These are phyloP conservation scores for Conticribra guillardii DNA, from an alignment of 108 stramenopile genomes.

Conservation along the genomic window DNA sequence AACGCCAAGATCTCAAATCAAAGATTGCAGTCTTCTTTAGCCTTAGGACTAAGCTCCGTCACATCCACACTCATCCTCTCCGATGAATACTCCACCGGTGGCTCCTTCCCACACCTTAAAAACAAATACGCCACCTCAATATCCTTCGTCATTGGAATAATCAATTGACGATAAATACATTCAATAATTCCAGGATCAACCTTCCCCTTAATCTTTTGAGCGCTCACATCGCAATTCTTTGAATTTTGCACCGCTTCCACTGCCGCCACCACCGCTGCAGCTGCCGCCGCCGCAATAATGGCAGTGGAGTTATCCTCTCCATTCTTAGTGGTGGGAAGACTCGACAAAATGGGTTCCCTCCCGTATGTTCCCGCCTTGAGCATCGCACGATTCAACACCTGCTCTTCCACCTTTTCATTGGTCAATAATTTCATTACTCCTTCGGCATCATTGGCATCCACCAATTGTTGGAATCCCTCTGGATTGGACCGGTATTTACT, in stretches of 20 bases:
- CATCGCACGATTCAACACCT: slow-evolving; percentile 88
- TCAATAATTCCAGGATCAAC: slow-evolving; percentile 93
- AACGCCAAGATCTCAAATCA: no score
- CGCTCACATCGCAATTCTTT: slow-evolving; percentile 11
- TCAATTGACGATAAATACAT: slow-evolving; percentile 90
- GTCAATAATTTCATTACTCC: slow-evolving; percentile 96
- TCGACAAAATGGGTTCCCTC: slow-evolving; percentile 77
- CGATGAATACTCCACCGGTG: slow-evolving; percentile 75
- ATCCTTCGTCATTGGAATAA: slow-evolving; percentile 98
- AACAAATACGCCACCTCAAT: slow-evolving; percentile 97
- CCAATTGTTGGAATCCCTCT: slow-evolving; percentile 86
- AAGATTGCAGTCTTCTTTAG: no score
- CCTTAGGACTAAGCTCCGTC: slow-evolving; percentile 25
- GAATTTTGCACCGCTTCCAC: slow-evolving; percentile 60
- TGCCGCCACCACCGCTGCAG: slow-evolving; percentile 79
- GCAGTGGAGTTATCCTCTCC: slow-evolving; percentile 47
- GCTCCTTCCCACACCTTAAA: slow-evolving; percentile 78
- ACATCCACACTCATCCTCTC: slow-evolving; percentile 79
- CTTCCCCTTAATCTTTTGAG: slow-evolving; percentile 60
- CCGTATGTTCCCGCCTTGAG: slow-evolving; percentile 96
- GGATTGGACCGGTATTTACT: slow-evolving; percentile 90
- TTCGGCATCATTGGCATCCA: slow-evolving; percentile 89
- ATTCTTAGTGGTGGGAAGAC: slow-evolving; percentile 46
- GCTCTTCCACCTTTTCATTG: slow-evolving; percentile 93
- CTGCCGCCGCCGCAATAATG: slow-evolving; percentile 74